phyloP scores from a whole-genome alignment of 2,329 filamentous ascomycete species.

The Beauveria scarabaeidicola region DNA sequence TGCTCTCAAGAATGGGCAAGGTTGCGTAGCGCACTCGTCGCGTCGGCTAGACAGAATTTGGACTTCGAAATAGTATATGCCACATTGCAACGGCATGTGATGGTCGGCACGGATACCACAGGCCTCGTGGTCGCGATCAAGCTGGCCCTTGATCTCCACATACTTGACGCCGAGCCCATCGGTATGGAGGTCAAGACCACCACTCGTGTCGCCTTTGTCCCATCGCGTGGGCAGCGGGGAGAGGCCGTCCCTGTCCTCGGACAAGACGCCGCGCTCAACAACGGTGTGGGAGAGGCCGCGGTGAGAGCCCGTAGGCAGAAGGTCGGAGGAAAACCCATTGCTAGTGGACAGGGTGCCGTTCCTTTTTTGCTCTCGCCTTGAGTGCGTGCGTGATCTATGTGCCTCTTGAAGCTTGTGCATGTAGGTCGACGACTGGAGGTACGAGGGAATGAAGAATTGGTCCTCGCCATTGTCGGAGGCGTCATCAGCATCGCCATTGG shows the following conservation, averaged over 20 bases:
- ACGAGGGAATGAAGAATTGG: constrained; percentile 74
- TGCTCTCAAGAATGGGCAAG: neutral
- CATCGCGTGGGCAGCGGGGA: constrained; percentile 71
- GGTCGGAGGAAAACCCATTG: constrained; percentile 36
- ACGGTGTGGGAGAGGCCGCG: constrained; percentile 76
- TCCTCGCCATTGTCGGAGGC: constrained; percentile 22
- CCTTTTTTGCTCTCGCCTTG: constrained; percentile 36
- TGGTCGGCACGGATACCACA: constrained; percentile 75
- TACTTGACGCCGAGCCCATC: constrained; percentile 67
- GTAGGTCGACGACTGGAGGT: constrained; percentile 70
- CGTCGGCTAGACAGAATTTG: constrained; percentile 40
- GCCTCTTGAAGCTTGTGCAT: constrained; percentile 66
- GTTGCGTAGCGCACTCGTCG: constrained; percentile 42
- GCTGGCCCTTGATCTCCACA: constrained; percentile 35
- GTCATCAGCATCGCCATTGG: constrained; percentile 23
- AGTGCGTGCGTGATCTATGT: constrained; percentile 51
- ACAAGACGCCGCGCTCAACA: constrained; percentile 61
- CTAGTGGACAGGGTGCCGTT: constrained; percentile 33
- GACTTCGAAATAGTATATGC: constrained; percentile 90
- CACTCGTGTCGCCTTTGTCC: constrained; percentile 70
- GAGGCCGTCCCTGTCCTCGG: constrained; percentile 50
- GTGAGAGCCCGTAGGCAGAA: constrained; percentile 44
- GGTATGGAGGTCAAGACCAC: constrained; percentile 62
- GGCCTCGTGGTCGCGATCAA: constrained; percentile 61
- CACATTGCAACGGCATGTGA: constrained; percentile 80